phyloP scores from a whole-genome alignment of 2,329 filamentous ascomycete genomes.

The Cladosporium cucumerinum region DNA sequence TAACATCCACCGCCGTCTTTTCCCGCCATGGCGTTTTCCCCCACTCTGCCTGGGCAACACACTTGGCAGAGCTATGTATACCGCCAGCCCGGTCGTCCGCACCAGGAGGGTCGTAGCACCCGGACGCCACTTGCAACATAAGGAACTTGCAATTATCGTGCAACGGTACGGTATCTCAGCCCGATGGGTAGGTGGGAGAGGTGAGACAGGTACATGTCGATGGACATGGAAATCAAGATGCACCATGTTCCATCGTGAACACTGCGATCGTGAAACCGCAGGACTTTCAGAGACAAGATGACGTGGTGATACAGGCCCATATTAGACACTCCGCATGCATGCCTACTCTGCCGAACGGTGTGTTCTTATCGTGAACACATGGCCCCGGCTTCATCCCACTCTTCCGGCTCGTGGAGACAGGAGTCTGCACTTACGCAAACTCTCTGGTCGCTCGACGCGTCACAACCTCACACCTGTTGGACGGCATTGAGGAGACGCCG shows the following conservation, averaged over 20 bases:
- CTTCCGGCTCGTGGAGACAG: background rate
- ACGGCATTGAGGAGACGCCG: background rate
- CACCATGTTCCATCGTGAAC: background rate
- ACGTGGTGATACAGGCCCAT: background rate
- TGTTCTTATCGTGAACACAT: background rate
- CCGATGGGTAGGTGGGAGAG: background rate
- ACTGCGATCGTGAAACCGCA: background rate
- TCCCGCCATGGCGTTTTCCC: background rate
- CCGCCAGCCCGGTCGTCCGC: constrained; percentile 7
- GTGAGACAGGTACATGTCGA: background rate
- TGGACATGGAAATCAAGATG: background rate
- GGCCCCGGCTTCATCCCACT: background rate
- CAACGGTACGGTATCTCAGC: background rate
- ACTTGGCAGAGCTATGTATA: background rate
- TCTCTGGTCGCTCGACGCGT: background rate
- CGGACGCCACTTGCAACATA: constrained; percentile 5
- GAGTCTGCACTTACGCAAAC: background rate
- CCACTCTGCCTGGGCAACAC: background rate
- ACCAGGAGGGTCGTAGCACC: background rate
- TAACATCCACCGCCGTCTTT: background rate
- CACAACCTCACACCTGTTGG: background rate
- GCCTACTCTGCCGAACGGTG: background rate
- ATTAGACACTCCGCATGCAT: background rate
- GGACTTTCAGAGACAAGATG: background rate
- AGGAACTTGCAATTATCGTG: background rate